Conservation (phyloP, 1,139 yeast species). For the Saccharomyces uvarum region DNA sequence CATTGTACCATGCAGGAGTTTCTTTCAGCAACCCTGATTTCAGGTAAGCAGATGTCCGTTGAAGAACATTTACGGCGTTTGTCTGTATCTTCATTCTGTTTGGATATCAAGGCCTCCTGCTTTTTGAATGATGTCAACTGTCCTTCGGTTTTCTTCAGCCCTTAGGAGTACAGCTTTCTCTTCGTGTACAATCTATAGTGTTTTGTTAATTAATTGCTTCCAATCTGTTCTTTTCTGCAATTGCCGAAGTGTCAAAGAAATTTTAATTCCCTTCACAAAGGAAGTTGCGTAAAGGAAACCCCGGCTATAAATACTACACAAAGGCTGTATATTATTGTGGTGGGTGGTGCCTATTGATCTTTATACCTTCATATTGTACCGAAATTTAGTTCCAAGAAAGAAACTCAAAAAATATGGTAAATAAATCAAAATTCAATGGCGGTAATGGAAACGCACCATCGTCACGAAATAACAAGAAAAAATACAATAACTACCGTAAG, state of each 20-base stretch:
- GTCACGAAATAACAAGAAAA: background rate
- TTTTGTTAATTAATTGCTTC: background rate
- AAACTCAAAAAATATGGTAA: background rate
- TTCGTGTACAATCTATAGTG: background rate
- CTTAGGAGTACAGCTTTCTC: background rate
- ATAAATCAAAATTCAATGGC: background rate
- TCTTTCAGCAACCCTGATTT: conserved; percentile 54
- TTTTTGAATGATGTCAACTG: background rate
- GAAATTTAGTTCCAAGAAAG: background rate
- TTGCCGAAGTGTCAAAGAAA: background rate
- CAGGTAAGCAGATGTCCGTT: conserved; percentile 66
- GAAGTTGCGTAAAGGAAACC: background rate
- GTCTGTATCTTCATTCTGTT: conserved; percentile 56
- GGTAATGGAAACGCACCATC: background rate
- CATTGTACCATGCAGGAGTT: conserved; percentile 84
- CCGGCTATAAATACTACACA: background rate
- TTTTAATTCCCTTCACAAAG: background rate
- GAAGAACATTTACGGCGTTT: conserved; percentile 62
- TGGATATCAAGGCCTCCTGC: conserved; percentile 3
- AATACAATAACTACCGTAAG: background rate
- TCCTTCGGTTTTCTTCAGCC: background rate
- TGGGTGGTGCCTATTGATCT: background rate
- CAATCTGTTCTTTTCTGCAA: background rate
- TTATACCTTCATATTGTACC: background rate
- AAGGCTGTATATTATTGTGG: background rate